These are phyloP conservation scores for Epichloe sylvatica DNA, from an alignment of 2,329 filamentous ascomycete species.

Conservation along the genomic window DNA sequence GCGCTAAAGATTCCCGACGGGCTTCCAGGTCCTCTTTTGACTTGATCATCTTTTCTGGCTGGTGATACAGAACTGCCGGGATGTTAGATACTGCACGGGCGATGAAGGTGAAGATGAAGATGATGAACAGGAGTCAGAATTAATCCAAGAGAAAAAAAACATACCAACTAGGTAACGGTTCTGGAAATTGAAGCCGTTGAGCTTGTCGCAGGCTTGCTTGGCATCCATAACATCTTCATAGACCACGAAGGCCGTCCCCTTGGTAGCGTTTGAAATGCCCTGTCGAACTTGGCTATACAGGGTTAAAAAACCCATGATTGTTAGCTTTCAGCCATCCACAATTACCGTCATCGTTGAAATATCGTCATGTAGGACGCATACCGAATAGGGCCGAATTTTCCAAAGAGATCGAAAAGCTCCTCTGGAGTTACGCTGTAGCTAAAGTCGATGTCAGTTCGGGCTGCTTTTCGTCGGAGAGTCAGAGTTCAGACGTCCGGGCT, in stretches of 20 bases:
- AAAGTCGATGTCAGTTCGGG: slow-evolving; percentile 13
- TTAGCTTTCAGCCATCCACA: slow-evolving; percentile 1
- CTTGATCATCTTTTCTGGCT: slow-evolving; percentile 56
- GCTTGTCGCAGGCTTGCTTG: slow-evolving; percentile 96
- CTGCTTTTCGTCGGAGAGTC: not conserved
- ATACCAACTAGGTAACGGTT: slow-evolving; percentile 95
- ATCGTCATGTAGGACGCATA: slow-evolving; percentile 31
- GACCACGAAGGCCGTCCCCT: slow-evolving; percentile 96
- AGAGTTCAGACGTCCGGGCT: not conserved
- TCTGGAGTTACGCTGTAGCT: slow-evolving; percentile 99
- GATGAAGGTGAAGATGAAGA: not conserved
- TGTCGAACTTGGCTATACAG: slow-evolving; percentile 80
- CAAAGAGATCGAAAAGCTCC: slow-evolving; percentile 97
- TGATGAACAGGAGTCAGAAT: slow-evolving; percentile 4
- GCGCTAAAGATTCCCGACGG: slow-evolving; percentile 93
- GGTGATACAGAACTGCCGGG: slow-evolving; percentile 43
- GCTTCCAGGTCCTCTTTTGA: slow-evolving; percentile 89
- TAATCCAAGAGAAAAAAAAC: slow-evolving; percentile 17
- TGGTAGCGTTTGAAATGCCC: slow-evolving; percentile 92
- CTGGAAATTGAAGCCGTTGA: slow-evolving; percentile 99
- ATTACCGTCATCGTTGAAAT: not conserved
- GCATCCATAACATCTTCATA: slow-evolving; percentile 99
- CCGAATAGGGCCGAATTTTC: slow-evolving; percentile 92
- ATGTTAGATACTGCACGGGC: not conserved
- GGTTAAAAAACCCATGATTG: slow-evolving; percentile 2